A percentile compares a stretch with the other conserved stretches of the same genome.
phyloP scores from a whole-genome alignment of 1,139 yeast species.

The Pichiaceae sp. region DNA sequence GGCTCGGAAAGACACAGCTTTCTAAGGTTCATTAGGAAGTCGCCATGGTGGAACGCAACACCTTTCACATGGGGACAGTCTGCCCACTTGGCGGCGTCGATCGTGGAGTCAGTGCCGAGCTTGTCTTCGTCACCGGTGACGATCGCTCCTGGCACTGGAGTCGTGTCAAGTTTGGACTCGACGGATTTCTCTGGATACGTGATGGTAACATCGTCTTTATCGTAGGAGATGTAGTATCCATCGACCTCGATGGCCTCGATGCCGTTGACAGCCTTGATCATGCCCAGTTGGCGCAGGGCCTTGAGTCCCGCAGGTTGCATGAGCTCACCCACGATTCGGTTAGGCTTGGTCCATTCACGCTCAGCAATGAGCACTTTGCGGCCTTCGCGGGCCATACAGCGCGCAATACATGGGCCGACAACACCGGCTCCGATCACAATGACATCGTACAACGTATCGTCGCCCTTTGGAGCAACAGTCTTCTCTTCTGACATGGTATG shows the following conservation, averaged over 20 bases:
- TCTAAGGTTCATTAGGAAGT: constrained; percentile 71
- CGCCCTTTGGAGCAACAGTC: background rate
- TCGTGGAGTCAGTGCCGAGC: constrained; percentile 38
- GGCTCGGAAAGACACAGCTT: constrained; percentile 57
- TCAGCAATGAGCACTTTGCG: constrained; percentile 69
- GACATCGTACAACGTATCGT: constrained; percentile 38
- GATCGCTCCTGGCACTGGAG: constrained; percentile 49
- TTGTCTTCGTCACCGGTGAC: constrained; percentile 48
- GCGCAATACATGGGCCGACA: constrained; percentile 89
- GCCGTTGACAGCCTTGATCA: constrained; percentile 68
- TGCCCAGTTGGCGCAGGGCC: constrained; percentile 73
- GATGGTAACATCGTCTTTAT: constrained; percentile 46
- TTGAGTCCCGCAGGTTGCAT: constrained; percentile 92
- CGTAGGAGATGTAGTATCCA: constrained; percentile 76
- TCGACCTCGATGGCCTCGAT: constrained; percentile 72
- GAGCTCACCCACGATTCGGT: constrained; percentile 93
- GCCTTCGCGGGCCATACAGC: constrained; percentile 85
- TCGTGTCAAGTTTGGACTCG: constrained; percentile 32
- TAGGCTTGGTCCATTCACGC: constrained; percentile 87
- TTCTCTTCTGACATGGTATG: background rate
- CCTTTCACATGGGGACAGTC: constrained; percentile 61
- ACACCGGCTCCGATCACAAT: constrained; percentile 92
- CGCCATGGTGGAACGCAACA: constrained; percentile 85
- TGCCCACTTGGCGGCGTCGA: constrained; percentile 47
- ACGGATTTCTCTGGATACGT: constrained; percentile 58